A percentile compares a stretch with the other conserved stretches of the same genome.
Conservation (phyloP, 352 stramenopile genomes). For the Phytophthora sojae region DNA sequence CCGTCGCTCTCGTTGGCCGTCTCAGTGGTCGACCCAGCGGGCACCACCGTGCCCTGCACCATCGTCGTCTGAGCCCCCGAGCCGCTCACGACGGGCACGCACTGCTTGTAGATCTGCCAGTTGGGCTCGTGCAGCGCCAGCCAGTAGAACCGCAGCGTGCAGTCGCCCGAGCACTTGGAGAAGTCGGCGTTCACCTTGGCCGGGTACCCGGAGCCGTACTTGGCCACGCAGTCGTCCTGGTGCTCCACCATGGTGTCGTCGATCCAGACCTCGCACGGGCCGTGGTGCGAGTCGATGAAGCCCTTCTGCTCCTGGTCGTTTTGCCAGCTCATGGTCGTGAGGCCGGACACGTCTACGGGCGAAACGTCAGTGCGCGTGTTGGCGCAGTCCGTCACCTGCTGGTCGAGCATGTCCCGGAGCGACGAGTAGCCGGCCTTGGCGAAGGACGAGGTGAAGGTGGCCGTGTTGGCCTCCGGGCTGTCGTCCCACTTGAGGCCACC, state of each 20-base stretch:
- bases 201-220: slow-evolving; percentile 33
- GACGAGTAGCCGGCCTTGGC: slow-evolving; percentile 49
- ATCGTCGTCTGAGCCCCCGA: slow-evolving; percentile 19
- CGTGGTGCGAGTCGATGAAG: slow-evolving; percentile 62
- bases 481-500: slow-evolving; percentile 65
- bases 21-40: slow-evolving; percentile 13
- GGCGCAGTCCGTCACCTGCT: slow-evolving; percentile 44
- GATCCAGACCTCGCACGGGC: slow-evolving; percentile 70
- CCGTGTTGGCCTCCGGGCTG: slow-evolving; percentile 50
- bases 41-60: slow-evolving; percentile 23
- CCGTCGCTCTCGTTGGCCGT: slow-evolving; percentile 17
- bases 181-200: slow-evolving; percentile 39
- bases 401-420: slow-evolving; percentile 53
- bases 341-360: slow-evolving; percentile 48
- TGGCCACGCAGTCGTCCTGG: slow-evolving; percentile 54
- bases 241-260: slow-evolving; percentile 54
- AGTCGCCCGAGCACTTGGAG: slow-evolving; percentile 37
- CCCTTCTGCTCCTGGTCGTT: slow-evolving; percentile 57
- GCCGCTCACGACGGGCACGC: slow-evolving; percentile 39
- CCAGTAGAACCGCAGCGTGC: slow-evolving; percentile 45
- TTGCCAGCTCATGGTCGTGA: slow-evolving; percentile 53
- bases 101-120: slow-evolving; percentile 58
- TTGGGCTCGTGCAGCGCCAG: slow-evolving; percentile 46
- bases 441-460: slow-evolving; percentile 54
- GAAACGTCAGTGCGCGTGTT: slow-evolving; percentile 48